A percentile compares a stretch with the other conserved stretches of the same genome.
Conservation (phyloP, 306 rosid genomes). For the Albizia julibrissin region DNA sequence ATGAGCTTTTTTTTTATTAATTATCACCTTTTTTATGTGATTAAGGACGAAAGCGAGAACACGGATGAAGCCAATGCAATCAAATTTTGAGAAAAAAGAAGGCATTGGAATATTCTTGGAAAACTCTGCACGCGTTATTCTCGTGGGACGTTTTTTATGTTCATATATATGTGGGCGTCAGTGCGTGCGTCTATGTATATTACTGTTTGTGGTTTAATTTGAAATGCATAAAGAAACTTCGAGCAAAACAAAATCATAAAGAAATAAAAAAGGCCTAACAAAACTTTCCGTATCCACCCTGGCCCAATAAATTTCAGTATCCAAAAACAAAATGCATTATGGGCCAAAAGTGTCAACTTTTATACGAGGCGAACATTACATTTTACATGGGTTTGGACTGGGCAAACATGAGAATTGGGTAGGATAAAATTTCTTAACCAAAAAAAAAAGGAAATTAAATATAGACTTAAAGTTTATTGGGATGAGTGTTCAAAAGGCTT, state of each 20-base stretch:
- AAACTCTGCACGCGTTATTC: background rate
- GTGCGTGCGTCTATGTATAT: background rate
- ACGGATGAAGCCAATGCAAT: too few species aligned
- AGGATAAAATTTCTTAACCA: background rate
- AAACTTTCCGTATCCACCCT: background rate
- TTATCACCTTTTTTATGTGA: too few species aligned
- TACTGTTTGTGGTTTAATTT: background rate
- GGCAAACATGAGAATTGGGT: background rate
- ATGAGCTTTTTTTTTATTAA: too few species aligned
- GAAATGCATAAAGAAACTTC: too few species aligned
- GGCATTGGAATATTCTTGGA: background rate
- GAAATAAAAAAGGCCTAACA: too few species aligned
- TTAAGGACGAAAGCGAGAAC: too few species aligned
- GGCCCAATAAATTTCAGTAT: background rate
- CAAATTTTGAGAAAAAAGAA: background rate
- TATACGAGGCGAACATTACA: background rate
- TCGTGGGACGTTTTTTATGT: background rate
- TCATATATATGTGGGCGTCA: background rate
- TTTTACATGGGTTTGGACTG: background rate
- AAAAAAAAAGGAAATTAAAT: too few species aligned
- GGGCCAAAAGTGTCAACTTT: background rate
- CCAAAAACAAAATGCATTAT: background rate
- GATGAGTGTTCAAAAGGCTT: too few species aligned
- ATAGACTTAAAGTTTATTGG: too few species aligned
- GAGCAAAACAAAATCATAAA: too few species aligned